Percentiles rank a stretch among this genome's conserved stretches.
Conservation (phyloP, 257 asterid genomes). For the Lantana camara region DNA sequence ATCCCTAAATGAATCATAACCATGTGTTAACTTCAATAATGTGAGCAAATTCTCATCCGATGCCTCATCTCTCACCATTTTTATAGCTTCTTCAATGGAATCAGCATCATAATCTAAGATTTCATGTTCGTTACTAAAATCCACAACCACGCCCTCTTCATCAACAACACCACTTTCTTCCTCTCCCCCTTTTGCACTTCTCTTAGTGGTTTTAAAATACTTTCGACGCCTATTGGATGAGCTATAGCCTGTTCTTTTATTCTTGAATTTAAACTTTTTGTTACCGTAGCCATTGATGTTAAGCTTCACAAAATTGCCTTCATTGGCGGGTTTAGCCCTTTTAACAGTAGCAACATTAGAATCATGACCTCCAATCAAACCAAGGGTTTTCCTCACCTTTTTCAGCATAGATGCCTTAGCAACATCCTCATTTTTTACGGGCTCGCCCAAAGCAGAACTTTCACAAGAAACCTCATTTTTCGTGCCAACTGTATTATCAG, state of each 20-base stretch:
- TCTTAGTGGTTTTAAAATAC: conserved; percentile 42
- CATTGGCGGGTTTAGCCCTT: conserved; percentile 54
- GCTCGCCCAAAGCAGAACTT: conserved; percentile 27
- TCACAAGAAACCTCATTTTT: conserved; percentile 23
- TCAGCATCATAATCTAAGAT: conserved; percentile 32
- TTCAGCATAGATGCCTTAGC: conserved; percentile 22
- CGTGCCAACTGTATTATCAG: conserved; percentile 37
- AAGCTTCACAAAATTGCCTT: conserved; percentile 94
- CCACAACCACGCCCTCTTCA: conserved; percentile 63
- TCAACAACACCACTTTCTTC: conserved; percentile 45
- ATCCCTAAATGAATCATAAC: conserved; percentile 76
- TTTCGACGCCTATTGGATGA: conserved; percentile 48
- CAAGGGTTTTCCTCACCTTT: conserved; percentile 47
- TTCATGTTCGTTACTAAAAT: conserved; percentile 39
- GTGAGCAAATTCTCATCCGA: conserved; percentile 71
- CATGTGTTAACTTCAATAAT: conserved; percentile 76
- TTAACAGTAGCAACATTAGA: conserved; percentile 38
- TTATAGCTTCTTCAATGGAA: conserved; percentile 65
- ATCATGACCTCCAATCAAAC: conserved; percentile 47
- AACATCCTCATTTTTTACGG: conserved; percentile 22
- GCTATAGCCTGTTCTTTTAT: conserved; percentile 44
- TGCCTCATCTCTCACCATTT: conserved; percentile 65
- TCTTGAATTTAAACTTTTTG: conserved; percentile 62
- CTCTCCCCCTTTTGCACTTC: conserved; percentile 37
- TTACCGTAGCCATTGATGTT: conserved; percentile 91